Conservation (phyloP, 441 rosid species). For the Syzygium malaccense region DNA sequence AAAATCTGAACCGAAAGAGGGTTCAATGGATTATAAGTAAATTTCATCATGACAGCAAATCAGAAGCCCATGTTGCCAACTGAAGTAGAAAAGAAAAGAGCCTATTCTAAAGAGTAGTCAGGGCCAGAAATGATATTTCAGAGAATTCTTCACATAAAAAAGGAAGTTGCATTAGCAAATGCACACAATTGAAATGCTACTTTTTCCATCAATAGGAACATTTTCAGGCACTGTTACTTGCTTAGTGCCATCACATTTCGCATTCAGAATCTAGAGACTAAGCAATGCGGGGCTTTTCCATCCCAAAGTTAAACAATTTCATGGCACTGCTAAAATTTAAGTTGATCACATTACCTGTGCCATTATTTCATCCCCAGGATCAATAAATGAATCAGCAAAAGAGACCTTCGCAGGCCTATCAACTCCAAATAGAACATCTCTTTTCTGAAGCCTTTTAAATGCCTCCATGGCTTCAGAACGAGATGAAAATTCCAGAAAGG, state of each 20-base stretch:
- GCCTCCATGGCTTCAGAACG: constrained; percentile 93
- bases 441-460: constrained; percentile 82
- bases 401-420: constrained; percentile 97
- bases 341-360: constrained; percentile 56
- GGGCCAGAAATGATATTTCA: constrained; percentile 6
- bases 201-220: neutral
- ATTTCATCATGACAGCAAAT: neutral
- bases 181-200: neutral
- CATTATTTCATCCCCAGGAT: constrained; percentile 92
- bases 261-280: neutral
- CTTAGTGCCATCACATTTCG: neutral
- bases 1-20: neutral
- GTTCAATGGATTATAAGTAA: neutral
- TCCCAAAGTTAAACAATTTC: neutral
- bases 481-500: constrained; percentile 86
- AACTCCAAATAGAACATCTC: constrained; percentile 88
- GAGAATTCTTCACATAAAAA: neutral
- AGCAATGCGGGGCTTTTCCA: neutral
- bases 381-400: constrained; percentile 94
- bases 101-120: neutral
- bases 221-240: neutral
- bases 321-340: neutral
- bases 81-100: neutral
- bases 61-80: neutral
- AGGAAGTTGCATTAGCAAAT: neutral